Percentiles rank a stretch among this genome's conserved stretches.
These are phyloP conservation scores for Gossypium bickii DNA, from an alignment of 345 rosid species.

Conservation along the genomic window DNA sequence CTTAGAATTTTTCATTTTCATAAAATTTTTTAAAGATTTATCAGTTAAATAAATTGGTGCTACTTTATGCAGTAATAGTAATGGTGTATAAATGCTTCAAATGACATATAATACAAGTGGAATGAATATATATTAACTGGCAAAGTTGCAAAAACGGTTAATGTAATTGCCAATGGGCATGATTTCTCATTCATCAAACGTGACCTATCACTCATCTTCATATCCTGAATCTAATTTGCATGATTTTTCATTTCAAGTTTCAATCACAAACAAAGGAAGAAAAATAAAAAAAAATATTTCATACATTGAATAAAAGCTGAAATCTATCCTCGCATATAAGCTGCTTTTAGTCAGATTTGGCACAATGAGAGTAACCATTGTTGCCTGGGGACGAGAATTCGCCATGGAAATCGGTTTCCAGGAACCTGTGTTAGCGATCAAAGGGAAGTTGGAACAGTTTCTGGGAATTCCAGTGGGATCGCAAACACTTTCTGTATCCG, in stretches of 20 bases:
- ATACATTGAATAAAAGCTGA: background rate
- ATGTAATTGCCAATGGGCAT: background rate
- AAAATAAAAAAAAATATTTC: background rate
- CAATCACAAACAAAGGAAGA: background rate
- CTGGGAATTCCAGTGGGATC: conserved; percentile 47
- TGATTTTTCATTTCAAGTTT: background rate
- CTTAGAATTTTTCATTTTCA: too few species aligned
- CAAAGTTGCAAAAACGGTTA: background rate
- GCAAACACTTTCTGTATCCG: conserved; percentile 54
- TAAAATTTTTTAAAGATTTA: too few species aligned
- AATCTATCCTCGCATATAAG: background rate
- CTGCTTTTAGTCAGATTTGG: background rate
- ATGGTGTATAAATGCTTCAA: too few species aligned
- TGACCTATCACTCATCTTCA: conserved; percentile 4
- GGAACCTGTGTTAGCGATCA: conserved; percentile 62
- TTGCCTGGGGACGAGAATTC: conserved; percentile 43
- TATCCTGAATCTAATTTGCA: background rate
- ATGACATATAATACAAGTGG: too few species aligned
- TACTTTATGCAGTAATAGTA: too few species aligned
- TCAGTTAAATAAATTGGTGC: too few species aligned
- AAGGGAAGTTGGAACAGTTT: conserved; percentile 45
- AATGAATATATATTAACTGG: background rate
- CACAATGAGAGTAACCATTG: conserved; percentile 42
- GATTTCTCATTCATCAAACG: conserved; percentile 4
- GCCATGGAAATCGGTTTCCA: conserved; percentile 46